Conservation (phyloP, 1,139 yeast species). For the Casaregolazyma suthepensis region DNA sequence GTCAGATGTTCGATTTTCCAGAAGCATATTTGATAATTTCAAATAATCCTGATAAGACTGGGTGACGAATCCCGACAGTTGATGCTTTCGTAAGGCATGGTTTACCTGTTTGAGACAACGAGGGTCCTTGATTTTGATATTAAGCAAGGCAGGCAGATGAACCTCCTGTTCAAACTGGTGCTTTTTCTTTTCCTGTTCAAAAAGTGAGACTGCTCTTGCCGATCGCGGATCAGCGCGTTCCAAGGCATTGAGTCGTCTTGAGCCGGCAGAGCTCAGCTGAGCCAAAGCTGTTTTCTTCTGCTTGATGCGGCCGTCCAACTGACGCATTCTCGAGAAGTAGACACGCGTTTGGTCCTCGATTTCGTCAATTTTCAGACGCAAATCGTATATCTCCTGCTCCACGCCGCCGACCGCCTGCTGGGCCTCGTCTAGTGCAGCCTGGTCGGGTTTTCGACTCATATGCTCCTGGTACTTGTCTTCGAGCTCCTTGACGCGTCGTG, state of each 20-base stretch:
- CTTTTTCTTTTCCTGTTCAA: conserved; percentile 34
- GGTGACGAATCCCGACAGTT: conserved; percentile 52
- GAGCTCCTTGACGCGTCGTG: conserved; percentile 7
- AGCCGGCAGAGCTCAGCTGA: conserved; percentile 20
- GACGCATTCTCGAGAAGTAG: conserved; percentile 24
- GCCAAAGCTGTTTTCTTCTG: conserved; percentile 12
- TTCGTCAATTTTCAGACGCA: conserved; percentile 39
- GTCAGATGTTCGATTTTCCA: conserved; percentile 33
- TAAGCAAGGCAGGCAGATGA: conserved; percentile 72
- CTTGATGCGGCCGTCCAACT: conserved; percentile 28
- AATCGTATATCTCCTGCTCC: conserved; percentile 39
- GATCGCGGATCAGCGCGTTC: conserved; percentile 20
- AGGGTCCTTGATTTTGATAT: conserved; percentile 49
- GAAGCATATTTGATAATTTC: conserved; percentile 37
- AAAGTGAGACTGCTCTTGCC: conserved; percentile 36
- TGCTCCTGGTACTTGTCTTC: conserved; percentile 1
- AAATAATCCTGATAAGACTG: conserved; percentile 40
- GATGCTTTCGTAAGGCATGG: conserved; percentile 47
- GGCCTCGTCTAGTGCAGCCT: conserved; percentile 3
- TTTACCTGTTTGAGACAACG: conserved; percentile 49
- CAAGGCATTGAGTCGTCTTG: conserved; percentile 24
- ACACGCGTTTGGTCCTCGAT: conserved; percentile 26
- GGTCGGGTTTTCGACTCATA: conserved; percentile 2
- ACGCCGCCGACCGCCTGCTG: not conserved
- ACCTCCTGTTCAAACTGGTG: conserved; percentile 37